Evolutionary conservation across 108 stramenopile genomes (phyloP), one percentile per base, ranked within the genome.

Genomic region (Licmophora abbreviata): DNA sequence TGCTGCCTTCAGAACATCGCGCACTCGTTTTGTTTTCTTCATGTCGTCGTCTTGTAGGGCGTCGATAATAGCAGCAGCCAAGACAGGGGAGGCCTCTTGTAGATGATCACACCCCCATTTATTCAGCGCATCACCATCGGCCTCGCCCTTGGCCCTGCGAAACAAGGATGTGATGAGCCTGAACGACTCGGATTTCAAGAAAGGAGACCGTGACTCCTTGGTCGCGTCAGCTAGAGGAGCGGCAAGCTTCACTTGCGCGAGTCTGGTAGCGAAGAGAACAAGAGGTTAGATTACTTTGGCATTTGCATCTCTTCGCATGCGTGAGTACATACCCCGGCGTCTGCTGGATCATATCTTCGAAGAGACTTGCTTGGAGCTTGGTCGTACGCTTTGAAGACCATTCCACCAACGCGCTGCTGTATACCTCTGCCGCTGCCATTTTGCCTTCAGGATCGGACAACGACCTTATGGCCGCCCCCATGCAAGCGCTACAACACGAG

Each of bases 351-450:
- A 91, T 45, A 48, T 83, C 76, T 12, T 86, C 76, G 45, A 91
- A 85, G 22, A 86, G 57, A 54, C 58, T 61, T 24, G 74, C 49
- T 27, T 76, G 55, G 21, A 83, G 40, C 42, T 67, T 73, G 5
- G 74, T 77, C 1, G 75, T 56, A 41, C 79, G 66, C 43, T 76
- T 79, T 24, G 70, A 73, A n/a, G 68, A 57, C 89, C 89, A 91
- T 48, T 91, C 85, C 15, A 61, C 25, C 4, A 86, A 57, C 37
- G 51, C 52, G 24, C 48, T 47, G 12, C 29, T 31, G 45, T 81
- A 78, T 4, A 72, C 53, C 0, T 56, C 42, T 33, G 49, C 69
- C 15, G 74, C 50, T 11, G 53, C 44, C 34, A 56, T 48, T 12
- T 29, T 44, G 26, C 64, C 65, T 34, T 65, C 61, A 26, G 48